A percentile compares a stretch with the other conserved stretches of the same genome.
phyloP scores from a whole-genome alignment of 164 flowering plant species.

The Echeveria elegans region DNA sequence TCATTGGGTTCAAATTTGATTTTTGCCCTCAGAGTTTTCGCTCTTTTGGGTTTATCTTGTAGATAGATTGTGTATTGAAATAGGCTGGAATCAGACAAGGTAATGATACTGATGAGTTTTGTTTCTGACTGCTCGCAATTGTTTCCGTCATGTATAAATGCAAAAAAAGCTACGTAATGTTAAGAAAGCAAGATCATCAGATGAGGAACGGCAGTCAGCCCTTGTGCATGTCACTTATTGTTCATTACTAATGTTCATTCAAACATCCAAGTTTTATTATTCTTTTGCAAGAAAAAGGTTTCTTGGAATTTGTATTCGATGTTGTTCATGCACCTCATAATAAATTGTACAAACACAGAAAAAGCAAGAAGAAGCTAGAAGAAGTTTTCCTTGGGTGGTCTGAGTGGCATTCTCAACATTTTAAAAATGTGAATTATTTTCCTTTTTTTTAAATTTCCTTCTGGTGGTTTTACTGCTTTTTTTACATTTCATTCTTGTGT shows the following conservation, averaged over 20 bases:
- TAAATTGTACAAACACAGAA: slow-evolving; percentile 3
- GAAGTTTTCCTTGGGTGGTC: slow-evolving; percentile 14
- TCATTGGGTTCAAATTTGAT: not conserved
- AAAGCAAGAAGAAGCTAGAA: slow-evolving; percentile 14
- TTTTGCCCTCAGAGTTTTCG: not conserved
- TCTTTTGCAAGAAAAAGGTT: not conserved
- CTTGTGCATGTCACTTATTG: slow-evolving; percentile 10
- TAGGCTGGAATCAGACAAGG: not conserved
- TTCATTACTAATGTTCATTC: slow-evolving; percentile 9
- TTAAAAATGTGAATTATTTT: not conserved
- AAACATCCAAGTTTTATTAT: not conserved
- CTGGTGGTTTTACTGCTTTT: not conserved
- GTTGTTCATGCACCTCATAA: not conserved
- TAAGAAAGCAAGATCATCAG: slow-evolving; percentile 3
- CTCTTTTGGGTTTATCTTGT: not conserved
- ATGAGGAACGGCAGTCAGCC: slow-evolving; percentile 6
- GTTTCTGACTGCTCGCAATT: not conserved
- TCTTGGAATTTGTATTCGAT: not conserved
- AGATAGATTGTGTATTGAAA: not conserved
- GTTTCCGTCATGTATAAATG: not conserved
- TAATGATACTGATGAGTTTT: not conserved
- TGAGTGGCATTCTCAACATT: slow-evolving; percentile 12
- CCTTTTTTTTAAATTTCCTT: not conserved
- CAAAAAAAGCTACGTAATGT: slow-evolving; percentile 8
- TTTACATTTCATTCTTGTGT: not conserved